These are phyloP conservation scores for Letharia columbiana DNA, from an alignment of 495 filamentous ascomycete genomes.

Conservation along the genomic window DNA sequence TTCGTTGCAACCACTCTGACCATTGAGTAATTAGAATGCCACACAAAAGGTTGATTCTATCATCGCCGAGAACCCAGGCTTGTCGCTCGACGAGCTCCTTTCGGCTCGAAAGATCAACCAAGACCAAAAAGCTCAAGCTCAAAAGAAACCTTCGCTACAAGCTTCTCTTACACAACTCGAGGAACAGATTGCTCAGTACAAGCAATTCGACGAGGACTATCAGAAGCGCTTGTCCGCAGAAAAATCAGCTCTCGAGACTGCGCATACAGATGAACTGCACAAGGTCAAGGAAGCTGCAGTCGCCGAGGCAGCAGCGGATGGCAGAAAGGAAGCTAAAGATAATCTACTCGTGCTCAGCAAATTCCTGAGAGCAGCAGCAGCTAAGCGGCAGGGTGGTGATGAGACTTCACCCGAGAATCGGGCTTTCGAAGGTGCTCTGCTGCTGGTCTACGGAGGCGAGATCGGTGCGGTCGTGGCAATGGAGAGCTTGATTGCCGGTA, in stretches of 20 bases:
- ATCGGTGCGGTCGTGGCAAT: slow-evolving; percentile 72
- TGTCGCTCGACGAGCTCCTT: slow-evolving; percentile 78
- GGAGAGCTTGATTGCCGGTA: slow-evolving; percentile 74
- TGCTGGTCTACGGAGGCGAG: slow-evolving; percentile 82
- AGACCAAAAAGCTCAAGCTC: slow-evolving; percentile 81
- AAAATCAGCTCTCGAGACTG: slow-evolving; percentile 63
- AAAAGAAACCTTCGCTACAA: slow-evolving; percentile 84
- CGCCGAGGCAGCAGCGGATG: slow-evolving; percentile 51
- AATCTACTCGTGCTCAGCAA: slow-evolving; percentile 61
- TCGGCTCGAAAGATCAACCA: slow-evolving; percentile 74
- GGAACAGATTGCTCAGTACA: slow-evolving; percentile 76
- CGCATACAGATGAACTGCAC: slow-evolving; percentile 60
- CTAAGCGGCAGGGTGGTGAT: slow-evolving; percentile 56
- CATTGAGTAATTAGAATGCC: slow-evolving; percentile 47
- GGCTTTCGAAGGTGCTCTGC: slow-evolving; percentile 84
- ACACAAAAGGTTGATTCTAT: slow-evolving; percentile 71
- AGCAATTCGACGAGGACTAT: slow-evolving; percentile 72
- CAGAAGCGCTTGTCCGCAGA: slow-evolving; percentile 57
- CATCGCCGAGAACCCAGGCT: slow-evolving; percentile 64
- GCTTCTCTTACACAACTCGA: slow-evolving; percentile 64
- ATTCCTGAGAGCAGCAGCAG: slow-evolving; percentile 71
- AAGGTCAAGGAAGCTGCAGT: slow-evolving; percentile 57
- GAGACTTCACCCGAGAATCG: slow-evolving; percentile 61
- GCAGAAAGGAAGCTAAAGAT: slow-evolving; percentile 42
- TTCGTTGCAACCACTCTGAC: slow-evolving; percentile 9